These are phyloP conservation scores for Yamadazyma akitaensis DNA, from an alignment of 805 yeast genomes.

Conservation along the genomic window DNA sequence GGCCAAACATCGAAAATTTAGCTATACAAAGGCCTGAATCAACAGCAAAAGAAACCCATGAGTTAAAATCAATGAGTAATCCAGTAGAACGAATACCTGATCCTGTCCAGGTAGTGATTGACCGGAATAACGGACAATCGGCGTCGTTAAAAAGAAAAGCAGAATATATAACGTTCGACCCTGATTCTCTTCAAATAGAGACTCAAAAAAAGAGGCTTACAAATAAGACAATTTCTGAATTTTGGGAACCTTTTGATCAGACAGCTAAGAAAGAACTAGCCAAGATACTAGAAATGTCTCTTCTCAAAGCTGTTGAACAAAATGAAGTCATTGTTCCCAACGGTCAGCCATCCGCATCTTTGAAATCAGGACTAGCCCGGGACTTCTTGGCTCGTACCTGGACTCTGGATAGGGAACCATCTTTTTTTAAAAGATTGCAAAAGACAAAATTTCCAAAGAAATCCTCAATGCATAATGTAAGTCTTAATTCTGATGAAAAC, in stretches of 20 bases:
- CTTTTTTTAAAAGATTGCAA: slow-evolving; percentile 24
- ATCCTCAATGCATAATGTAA: slow-evolving; percentile 15
- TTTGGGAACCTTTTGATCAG: slow-evolving; percentile 29
- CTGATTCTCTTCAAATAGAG: slow-evolving; percentile 11
- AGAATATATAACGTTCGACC: slow-evolving; percentile 10
- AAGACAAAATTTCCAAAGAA: slow-evolving; percentile 27
- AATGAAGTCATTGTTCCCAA: slow-evolving; percentile 11
- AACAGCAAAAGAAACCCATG: too few species aligned
- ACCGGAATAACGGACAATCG: not conserved
- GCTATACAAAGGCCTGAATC: too few species aligned
- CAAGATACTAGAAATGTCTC: slow-evolving; percentile 24
- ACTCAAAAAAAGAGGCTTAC: slow-evolving; percentile 17
- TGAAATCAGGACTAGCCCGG: slow-evolving; percentile 22
- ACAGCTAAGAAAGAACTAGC: slow-evolving; percentile 16
- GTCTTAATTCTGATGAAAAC: slow-evolving; percentile 13
- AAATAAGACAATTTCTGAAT: slow-evolving; percentile 24
- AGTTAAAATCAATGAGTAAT: too few species aligned
- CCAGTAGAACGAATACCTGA: too few species aligned
- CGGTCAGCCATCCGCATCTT: not conserved
- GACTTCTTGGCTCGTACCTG: slow-evolving; percentile 22
- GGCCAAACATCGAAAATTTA: too few species aligned
- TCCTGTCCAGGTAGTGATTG: too few species aligned
- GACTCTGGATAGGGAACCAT: slow-evolving; percentile 18
- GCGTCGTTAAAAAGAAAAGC: not conserved
- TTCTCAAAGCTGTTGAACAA: slow-evolving; percentile 24